These are phyloP conservation scores for Ceratocystis albifundus DNA, from an alignment of 2,329 filamentous ascomycete species.

Conservation along the genomic window DNA sequence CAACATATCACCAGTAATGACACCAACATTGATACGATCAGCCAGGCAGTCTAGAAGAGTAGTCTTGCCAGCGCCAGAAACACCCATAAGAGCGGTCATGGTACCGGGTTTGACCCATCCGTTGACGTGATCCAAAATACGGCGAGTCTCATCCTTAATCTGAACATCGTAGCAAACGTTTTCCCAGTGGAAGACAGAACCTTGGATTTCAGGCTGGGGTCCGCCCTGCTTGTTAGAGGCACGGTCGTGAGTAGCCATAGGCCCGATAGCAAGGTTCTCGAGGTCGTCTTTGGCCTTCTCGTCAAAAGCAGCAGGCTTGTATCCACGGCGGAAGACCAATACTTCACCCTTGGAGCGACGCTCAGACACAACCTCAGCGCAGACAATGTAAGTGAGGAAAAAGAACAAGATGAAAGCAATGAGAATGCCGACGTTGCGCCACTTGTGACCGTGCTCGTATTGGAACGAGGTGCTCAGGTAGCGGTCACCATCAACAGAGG, in stretches of 20 bases:
- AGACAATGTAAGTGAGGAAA: slow-evolving; percentile 48
- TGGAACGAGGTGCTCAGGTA: slow-evolving; percentile 45
- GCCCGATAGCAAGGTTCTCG: slow-evolving; percentile 42
- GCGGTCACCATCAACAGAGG: slow-evolving; percentile 44
- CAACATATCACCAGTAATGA: slow-evolving; percentile 73
- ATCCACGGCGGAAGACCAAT: slow-evolving; percentile 60
- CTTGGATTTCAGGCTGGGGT: slow-evolving; percentile 32
- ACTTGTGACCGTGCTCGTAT: slow-evolving; percentile 49
- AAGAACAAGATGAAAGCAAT: slow-evolving; percentile 54
- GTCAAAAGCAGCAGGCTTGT: slow-evolving; percentile 46
- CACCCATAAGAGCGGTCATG: slow-evolving; percentile 80
- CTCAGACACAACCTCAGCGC: slow-evolving; percentile 53
- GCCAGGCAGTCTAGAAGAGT: slow-evolving; percentile 80
- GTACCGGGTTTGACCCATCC: slow-evolving; percentile 93
- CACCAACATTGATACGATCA: slow-evolving; percentile 75
- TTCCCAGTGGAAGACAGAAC: slow-evolving; percentile 73
- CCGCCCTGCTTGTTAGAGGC: slow-evolving; percentile 25
- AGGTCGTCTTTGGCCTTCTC: slow-evolving; percentile 53
- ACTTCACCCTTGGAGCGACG: slow-evolving; percentile 67
- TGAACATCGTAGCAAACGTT: slow-evolving; percentile 67
- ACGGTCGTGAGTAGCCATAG: slow-evolving; percentile 37
- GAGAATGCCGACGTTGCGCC: slow-evolving; percentile 62
- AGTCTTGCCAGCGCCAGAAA: slow-evolving; percentile 87
- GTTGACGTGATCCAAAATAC: slow-evolving; percentile 74
- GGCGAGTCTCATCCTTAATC: slow-evolving; percentile 64